Percentiles rank a stretch among this genome's conserved stretches.
Conservation (phyloP, 495 filamentous ascomycete species). For the Annulohypoxylon nitens region DNA sequence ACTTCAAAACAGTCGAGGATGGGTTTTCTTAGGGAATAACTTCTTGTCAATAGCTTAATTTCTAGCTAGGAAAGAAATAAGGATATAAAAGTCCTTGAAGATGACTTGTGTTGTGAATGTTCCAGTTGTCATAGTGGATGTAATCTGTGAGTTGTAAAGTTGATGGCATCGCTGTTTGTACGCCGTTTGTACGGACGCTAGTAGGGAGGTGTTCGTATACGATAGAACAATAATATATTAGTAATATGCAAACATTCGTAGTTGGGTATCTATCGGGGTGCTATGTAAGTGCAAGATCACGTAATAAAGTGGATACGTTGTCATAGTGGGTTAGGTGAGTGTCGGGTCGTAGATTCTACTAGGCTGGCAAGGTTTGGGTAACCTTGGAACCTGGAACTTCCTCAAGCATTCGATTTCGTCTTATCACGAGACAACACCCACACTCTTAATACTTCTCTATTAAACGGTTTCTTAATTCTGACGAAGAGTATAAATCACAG, state of each 20-base stretch:
- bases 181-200: not conserved
- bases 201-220: not conserved
- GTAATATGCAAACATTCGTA: not conserved
- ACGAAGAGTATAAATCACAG: not conserved
- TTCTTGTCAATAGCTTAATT: slow-evolving; percentile 38
- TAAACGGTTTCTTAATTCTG: not conserved
- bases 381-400: slow-evolving; percentile 7
- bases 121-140: not conserved
- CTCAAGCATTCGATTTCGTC: slow-evolving; percentile 13
- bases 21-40: slow-evolving; percentile 15
- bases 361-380: slow-evolving; percentile 12
- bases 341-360: slow-evolving; percentile 16
- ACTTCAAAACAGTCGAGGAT: slow-evolving; percentile 23
- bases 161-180: not conserved
- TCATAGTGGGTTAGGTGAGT: slow-evolving; percentile 15
- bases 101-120: slow-evolving; percentile 1
- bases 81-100: slow-evolving; percentile 17
- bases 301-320: not conserved
- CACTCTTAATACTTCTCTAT: not conserved
- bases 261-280: not conserved
- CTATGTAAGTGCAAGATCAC: not conserved
- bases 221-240: not conserved
- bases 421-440: slow-evolving; percentile 25
- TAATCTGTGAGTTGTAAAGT: not conserved
- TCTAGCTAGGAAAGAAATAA: slow-evolving; percentile 43